Evolutionary conservation across 2,329 filamentous ascomycete species (phyloP).

Genomic region (Ophiostoma montium): DNA sequence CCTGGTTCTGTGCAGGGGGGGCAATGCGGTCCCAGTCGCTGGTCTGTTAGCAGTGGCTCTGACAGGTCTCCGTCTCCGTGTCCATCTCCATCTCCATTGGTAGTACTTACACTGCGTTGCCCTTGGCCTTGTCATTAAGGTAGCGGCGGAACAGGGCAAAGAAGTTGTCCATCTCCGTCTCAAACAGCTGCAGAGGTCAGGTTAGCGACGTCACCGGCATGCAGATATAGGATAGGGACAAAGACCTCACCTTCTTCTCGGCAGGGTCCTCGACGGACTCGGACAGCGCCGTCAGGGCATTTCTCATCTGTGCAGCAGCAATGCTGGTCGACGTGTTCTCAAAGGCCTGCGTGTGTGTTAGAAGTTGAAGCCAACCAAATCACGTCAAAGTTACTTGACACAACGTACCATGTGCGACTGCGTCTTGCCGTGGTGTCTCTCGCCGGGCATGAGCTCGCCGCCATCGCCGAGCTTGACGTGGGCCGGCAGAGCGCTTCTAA

Average conservation of each 20-base stretch:
- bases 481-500: slow-evolving; percentile 65
- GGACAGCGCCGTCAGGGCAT: slow-evolving; percentile 81
- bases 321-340: slow-evolving; percentile 99
- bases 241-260: slow-evolving; percentile 59
- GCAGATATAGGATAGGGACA: neutral
- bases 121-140: slow-evolving; percentile 97
- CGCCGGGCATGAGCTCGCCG: slow-evolving; percentile 27
- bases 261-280: slow-evolving; percentile 76
- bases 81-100: too few species aligned
- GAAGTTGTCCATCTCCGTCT: slow-evolving; percentile 99
- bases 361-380: too few species aligned
- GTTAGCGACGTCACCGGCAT: neutral
- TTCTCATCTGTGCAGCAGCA: slow-evolving; percentile 97
- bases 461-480: slow-evolving; percentile 57
- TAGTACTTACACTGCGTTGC: slow-evolving; percentile 59
- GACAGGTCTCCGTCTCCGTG: neutral
- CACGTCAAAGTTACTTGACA: slow-evolving; percentile 3
- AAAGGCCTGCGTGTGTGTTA: slow-evolving; percentile 60
- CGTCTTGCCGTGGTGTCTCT: slow-evolving; percentile 70
- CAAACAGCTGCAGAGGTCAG: slow-evolving; percentile 55
- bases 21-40: slow-evolving; percentile 96
- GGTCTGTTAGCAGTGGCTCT: slow-evolving; percentile 15
- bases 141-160: slow-evolving; percentile 97
- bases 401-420: slow-evolving; percentile 73
- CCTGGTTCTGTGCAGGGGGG: slow-evolving; percentile 83